Percentiles rank a stretch among this genome's conserved stretches.
phyloP scores from a whole-genome alignment of 108 stramenopile species.

The Fistulifera pelliculosa region DNA sequence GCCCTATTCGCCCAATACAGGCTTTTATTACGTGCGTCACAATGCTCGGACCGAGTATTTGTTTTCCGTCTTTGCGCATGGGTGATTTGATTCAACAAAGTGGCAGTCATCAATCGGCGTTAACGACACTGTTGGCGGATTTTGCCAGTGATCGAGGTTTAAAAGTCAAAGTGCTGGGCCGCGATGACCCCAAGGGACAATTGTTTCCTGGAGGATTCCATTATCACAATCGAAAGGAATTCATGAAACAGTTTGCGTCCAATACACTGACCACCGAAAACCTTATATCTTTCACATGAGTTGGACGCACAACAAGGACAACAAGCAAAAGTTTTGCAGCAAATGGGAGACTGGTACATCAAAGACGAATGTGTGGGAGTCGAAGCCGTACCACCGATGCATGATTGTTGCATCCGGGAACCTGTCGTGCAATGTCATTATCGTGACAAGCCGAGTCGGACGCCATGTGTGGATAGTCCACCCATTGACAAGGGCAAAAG shows the following conservation, averaged over 20 bases:
- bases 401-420: slow-evolving; percentile 28
- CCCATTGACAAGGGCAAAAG: slow-evolving; percentile 2
- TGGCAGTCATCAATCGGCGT: slow-evolving; percentile 59
- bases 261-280: slow-evolving; percentile 3
- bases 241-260: slow-evolving; percentile 26
- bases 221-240: slow-evolving; percentile 24
- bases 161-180: slow-evolving; percentile 46
- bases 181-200: slow-evolving; percentile 22
- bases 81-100: slow-evolving; percentile 54
- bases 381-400: slow-evolving; percentile 1
- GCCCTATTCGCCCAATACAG: slow-evolving; percentile 72
- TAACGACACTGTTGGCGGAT: slow-evolving; percentile 48
- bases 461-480: slow-evolving; percentile 3
- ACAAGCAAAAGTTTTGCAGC: slow-evolving; percentile 49
- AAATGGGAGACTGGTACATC: slow-evolving; percentile 56
- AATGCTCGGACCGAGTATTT: slow-evolving; percentile 43
- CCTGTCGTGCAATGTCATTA: slow-evolving; percentile 42
- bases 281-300: slow-evolving; percentile 44
- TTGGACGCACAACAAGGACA: slow-evolving; percentile 61
- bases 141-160: slow-evolving; percentile 49
- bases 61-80: slow-evolving; percentile 30
- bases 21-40: slow-evolving; percentile 80
- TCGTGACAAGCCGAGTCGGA: slow-evolving; percentile 20
- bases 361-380: slow-evolving; percentile 17
- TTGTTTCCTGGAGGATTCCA: slow-evolving; percentile 42